Evolutionary conservation across 768 basidiomycete genomes (phyloP).

Genomic region (Heimioporus sp.): DNA sequence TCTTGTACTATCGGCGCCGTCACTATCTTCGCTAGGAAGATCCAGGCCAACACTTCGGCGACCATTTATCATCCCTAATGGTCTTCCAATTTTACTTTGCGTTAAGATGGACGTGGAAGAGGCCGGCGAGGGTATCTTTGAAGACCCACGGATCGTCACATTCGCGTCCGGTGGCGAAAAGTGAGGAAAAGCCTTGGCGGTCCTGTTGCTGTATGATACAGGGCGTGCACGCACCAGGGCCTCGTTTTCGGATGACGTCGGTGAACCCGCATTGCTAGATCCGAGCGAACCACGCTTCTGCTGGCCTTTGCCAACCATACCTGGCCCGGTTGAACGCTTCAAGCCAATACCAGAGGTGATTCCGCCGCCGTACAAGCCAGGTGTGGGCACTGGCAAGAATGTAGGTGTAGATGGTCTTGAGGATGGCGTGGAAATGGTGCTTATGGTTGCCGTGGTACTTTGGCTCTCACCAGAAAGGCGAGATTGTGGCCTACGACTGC

Average conservation of each 20-base stretch:
- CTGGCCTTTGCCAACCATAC: constrained; percentile 39
- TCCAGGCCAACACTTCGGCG: constrained; percentile 42
- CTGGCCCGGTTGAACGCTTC: constrained; percentile 61
- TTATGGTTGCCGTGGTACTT: constrained; percentile 53
- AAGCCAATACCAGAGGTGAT: constrained; percentile 38
- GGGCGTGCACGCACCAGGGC: constrained; percentile 14
- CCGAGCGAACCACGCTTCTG: constrained; percentile 66
- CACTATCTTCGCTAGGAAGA: constrained; percentile 22
- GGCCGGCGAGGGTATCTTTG: constrained; percentile 39
- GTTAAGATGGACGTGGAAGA: constrained; percentile 30
- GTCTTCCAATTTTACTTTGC: constrained; percentile 48
- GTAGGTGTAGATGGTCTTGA: constrained; percentile 78
- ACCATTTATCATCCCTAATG: constrained; percentile 38
- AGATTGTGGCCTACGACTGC: constrained; percentile 66
- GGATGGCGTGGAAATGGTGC: constrained; percentile 61
- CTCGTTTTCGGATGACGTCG: constrained; percentile 29
- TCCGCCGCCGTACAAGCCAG: constrained; percentile 44
- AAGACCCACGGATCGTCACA: constrained; percentile 46
- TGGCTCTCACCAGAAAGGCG: constrained; percentile 64
- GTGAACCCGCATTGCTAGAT: constrained; percentile 35
- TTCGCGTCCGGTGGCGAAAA: constrained; percentile 43
- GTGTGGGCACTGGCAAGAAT: constrained; percentile 67
- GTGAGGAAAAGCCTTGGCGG: constrained; percentile 39
- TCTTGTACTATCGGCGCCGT: constrained; percentile 20
- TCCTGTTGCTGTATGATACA: constrained; percentile 24